Conservation (phyloP, 2,329 filamentous ascomycete genomes). For the Cladosporium cucumerinum region DNA sequence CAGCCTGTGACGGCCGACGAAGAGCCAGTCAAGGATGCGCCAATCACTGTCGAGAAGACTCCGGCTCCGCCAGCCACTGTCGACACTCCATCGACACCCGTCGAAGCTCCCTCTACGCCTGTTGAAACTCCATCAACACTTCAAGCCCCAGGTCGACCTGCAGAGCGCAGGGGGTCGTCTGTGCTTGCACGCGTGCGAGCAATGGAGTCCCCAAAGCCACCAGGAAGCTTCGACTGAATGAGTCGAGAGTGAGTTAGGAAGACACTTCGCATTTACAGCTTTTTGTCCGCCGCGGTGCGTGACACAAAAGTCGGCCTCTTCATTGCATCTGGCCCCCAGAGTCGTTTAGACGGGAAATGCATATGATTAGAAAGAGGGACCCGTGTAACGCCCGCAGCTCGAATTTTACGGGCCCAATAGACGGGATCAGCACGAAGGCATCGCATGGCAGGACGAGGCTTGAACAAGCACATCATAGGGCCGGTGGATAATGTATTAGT, state of each 20-base stretch:
- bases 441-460: neutral
- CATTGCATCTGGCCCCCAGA: neutral
- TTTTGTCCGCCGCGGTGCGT: neutral
- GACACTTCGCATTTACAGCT: neutral
- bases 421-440: neutral
- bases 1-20: neutral
- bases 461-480: neutral
- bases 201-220: constrained; percentile 19
- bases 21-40: neutral
- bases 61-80: neutral
- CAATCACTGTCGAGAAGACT: neutral
- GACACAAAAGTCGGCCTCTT: neutral
- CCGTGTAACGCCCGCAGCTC: neutral
- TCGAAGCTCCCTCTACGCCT: neutral
- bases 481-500: constrained; percentile 2
- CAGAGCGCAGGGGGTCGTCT: constrained; percentile 21
- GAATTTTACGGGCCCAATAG: neutral
- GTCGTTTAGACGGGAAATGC: neutral
- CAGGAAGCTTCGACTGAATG: constrained; percentile 14
- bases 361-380: neutral
- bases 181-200: constrained; percentile 23
- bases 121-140: neutral
- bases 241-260: neutral
- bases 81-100: neutral
- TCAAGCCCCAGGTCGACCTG: neutral